These are phyloP conservation scores for Pyronema domesticum DNA, from an alignment of 495 filamentous ascomycete genomes.

Conservation along the genomic window DNA sequence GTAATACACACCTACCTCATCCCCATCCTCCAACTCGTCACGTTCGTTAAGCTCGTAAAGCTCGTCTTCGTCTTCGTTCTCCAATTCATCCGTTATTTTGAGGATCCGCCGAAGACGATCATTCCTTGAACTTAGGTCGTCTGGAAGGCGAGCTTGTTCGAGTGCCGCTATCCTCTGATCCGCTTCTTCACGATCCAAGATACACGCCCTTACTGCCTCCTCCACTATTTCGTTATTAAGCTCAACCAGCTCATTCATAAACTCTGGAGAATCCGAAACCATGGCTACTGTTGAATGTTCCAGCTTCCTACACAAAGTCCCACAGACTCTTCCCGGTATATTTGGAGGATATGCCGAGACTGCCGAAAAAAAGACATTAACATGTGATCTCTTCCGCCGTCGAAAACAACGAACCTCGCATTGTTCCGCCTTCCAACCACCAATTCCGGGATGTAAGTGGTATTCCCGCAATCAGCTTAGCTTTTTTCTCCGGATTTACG, in stretches of 20 bases:
- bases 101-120: not conserved
- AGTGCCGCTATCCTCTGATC: not conserved
- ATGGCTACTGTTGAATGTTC: constrained; percentile 31
- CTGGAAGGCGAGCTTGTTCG: not conserved
- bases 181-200: not conserved
- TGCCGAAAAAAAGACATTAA: constrained; percentile 5
- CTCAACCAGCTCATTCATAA: constrained; percentile 18
- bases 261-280: constrained; percentile 28
- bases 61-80: not conserved
- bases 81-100: not conserved
- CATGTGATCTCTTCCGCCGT: not conserved
- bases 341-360: constrained; percentile 21
- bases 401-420: not conserved
- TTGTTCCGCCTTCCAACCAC: constrained; percentile 8
- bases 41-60: not conserved
- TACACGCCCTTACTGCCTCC: not conserved
- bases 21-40: not conserved
- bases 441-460: constrained; percentile 8
- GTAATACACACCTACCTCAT: constrained; percentile 5
- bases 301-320: constrained; percentile 18
- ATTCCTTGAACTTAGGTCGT: not conserved
- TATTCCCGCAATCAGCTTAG: constrained; percentile 10
- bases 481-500: constrained; percentile 1
- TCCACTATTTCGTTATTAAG: constrained; percentile 10
- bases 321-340: constrained; percentile 14